A percentile compares a stretch with the other conserved stretches of the same genome.
These are phyloP conservation scores for Xylaria sp. DNA, from an alignment of 2,329 filamentous ascomycete species.

Conservation along the genomic window DNA sequence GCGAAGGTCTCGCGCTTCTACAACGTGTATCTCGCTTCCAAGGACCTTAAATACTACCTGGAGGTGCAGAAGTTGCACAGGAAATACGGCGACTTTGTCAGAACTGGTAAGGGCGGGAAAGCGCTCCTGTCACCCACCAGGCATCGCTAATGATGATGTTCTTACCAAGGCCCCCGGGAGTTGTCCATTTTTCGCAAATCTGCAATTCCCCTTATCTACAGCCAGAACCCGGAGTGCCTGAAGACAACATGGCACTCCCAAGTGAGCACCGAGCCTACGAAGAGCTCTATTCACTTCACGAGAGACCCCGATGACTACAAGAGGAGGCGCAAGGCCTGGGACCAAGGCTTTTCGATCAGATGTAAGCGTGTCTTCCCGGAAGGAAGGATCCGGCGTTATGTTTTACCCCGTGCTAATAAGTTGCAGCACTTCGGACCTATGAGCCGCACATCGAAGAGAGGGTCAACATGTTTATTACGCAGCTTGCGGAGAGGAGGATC, in stretches of 20 bases:
- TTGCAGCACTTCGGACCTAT: conserved; percentile 27
- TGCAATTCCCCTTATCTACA: conserved; percentile 38
- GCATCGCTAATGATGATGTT: too few relatives aligned
- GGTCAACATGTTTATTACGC: conserved; percentile 20
- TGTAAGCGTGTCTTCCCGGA: conserved; percentile 8
- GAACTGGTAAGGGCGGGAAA: conserved; percentile 25
- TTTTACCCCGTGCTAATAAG: too few relatives aligned
- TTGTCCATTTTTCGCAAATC: conserved; percentile 34
- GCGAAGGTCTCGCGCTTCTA: conserved; percentile 45
- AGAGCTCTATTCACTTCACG: conserved; percentile 41
- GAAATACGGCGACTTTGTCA: conserved; percentile 51
- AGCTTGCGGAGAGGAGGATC: conserved; percentile 7
- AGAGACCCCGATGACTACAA: conserved; percentile 35
- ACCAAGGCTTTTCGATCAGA: conserved; percentile 29
- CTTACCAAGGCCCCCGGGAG: conserved; percentile 40
- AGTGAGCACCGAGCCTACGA: conserved; percentile 28
- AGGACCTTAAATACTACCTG: conserved; percentile 54
- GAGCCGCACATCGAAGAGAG: conserved; percentile 24
- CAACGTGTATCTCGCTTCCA: conserved; percentile 53
- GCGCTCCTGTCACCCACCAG: neutral
- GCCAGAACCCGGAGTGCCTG: conserved; percentile 39
- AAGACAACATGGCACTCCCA: conserved; percentile 47
- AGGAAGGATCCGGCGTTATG: conserved; percentile 1
- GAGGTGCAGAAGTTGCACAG: conserved; percentile 54
- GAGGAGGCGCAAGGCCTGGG: conserved; percentile 31